Evolutionary conservation across 257 asterid genomes (phyloP), one percentile per base, ranked within the genome.

Genomic region (Penstemon newberryi): DNA sequence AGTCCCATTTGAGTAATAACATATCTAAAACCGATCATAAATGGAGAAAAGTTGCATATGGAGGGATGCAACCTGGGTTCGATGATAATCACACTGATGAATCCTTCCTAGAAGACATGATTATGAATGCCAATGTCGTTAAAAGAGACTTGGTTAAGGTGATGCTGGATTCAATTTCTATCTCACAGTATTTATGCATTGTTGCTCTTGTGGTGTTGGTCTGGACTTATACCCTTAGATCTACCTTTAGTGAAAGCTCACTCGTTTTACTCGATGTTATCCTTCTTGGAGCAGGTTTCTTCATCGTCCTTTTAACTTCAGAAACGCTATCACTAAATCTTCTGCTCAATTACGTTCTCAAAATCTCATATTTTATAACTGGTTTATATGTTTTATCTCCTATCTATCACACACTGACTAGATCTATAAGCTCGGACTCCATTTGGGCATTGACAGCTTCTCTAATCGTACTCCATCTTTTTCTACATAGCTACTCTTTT

Each of bases 51-150:
- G 89, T 90, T 73, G 95, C 95, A 25, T 93, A 85, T 56, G 96
- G 97, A 56, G 99, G 99, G 51, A 85, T 84, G 96, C 99, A 87
- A 70, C 99, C 91, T 4, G 99, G 97, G 36, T 93, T 77, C 60
- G 95, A 85, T 44, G 96, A 93, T 83, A 93, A 93, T 69, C 90
- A 87, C 81, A 88, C 96, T 0, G 99, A 84, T 66, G 97, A 88
- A 2, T 81, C 99, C 54, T 90, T 93, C 84, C 81, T 93, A 5
- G 92, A 84, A 73, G 92, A 84, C 43, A 93, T 93, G 99, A 91
- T 93, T 46, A 93, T 91, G 99, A 93, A 93, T 60, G 97, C 96
- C 72, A 93, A 86, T 65, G 97, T 90, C 54, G 97, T 93, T 70
- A 90, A 89, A 70, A 65, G 97, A 72, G 94, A 90, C 79, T 73